A percentile compares a stretch with the other conserved stretches of the same genome.
Conservation (phyloP, 768 basidiomycete species). For the Tricholoma hemisulphureum region DNA sequence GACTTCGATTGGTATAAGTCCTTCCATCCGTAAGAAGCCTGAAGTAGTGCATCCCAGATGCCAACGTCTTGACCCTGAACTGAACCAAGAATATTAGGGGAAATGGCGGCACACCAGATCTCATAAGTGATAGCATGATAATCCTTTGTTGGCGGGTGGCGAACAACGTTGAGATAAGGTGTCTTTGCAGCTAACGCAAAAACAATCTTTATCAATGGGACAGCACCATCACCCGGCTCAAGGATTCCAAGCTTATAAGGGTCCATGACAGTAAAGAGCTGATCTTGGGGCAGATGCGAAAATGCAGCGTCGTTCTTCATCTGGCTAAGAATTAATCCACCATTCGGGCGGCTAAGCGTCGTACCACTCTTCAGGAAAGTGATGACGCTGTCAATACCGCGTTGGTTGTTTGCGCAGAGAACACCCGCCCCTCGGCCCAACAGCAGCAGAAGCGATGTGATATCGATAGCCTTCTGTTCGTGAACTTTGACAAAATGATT, state of each 20-base stretch:
- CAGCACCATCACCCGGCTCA: neutral
- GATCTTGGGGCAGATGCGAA: neutral
- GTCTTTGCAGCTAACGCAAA: slow-evolving; percentile 20
- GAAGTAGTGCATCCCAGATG: too few relatives aligned
- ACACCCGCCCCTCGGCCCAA: slow-evolving; percentile 1
- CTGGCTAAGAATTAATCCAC: neutral
- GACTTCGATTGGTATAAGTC: too few relatives aligned
- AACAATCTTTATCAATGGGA: slow-evolving; percentile 23
- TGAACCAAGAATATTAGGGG: too few relatives aligned
- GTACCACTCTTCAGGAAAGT: slow-evolving; percentile 21
- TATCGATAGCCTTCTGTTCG: slow-evolving; percentile 1
- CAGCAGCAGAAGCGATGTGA: neutral
- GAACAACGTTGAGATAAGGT: slow-evolving; percentile 6
- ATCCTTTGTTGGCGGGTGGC: slow-evolving; percentile 1
- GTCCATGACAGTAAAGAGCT: neutral
- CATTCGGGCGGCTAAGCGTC: neutral
- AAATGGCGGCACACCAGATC: too few relatives aligned
- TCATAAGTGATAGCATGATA: slow-evolving; percentile 3
- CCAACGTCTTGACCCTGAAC: too few relatives aligned
- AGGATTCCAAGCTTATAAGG: neutral
- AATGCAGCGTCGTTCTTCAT: neutral
- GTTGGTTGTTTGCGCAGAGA: slow-evolving; percentile 8
- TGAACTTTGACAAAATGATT: slow-evolving; percentile 18
- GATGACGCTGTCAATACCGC: slow-evolving; percentile 13
- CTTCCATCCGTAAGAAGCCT: too few relatives aligned